phyloP scores from a whole-genome alignment of 257 asterid genomes.

The Datura wrightii region DNA sequence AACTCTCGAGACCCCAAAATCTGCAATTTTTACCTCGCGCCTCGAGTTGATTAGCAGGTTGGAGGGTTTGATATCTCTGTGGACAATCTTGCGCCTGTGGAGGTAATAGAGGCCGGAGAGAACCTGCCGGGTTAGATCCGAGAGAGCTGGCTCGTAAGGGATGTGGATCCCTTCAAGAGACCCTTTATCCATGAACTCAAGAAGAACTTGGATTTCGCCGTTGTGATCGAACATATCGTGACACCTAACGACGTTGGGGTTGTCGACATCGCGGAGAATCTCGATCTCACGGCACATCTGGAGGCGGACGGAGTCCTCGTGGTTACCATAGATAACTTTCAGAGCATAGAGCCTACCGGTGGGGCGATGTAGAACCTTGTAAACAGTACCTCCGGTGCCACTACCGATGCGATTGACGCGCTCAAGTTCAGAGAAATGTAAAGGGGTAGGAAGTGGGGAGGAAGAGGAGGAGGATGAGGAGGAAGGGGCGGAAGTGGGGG shows the following conservation, averaged over 20 bases:
- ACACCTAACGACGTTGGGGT: constrained; percentile 80
- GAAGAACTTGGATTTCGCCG: constrained; percentile 81
- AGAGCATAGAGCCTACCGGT: constrained; percentile 68
- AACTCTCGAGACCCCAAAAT: constrained; percentile 78
- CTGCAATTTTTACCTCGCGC: constrained; percentile 73
- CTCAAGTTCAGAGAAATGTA: constrained; percentile 71
- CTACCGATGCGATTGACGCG: constrained; percentile 84
- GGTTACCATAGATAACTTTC: constrained; percentile 84
- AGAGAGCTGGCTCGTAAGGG: constrained; percentile 60
- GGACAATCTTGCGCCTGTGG: constrained; percentile 81
- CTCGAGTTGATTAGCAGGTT: constrained; percentile 68
- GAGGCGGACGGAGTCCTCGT: constrained; percentile 71
- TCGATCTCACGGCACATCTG: constrained; percentile 92
- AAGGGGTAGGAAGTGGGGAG: constrained; percentile 39
- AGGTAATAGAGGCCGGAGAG: constrained; percentile 72
- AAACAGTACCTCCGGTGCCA: constrained; percentile 91
- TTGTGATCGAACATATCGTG: constrained; percentile 75
- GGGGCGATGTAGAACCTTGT: constrained; percentile 86
- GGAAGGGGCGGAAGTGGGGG: constrained; percentile 42
- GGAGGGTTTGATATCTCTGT: constrained; percentile 89
- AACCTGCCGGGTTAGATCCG: constrained; percentile 76
- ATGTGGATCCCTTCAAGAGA: constrained; percentile 73
- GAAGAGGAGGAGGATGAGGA: constrained; percentile 39
- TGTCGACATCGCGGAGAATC: constrained; percentile 86
- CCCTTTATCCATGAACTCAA: constrained; percentile 82